Evolutionary conservation across 2,329 filamentous ascomycete species (phyloP).

Genomic region (Trichothecium sympodiale): DNA sequence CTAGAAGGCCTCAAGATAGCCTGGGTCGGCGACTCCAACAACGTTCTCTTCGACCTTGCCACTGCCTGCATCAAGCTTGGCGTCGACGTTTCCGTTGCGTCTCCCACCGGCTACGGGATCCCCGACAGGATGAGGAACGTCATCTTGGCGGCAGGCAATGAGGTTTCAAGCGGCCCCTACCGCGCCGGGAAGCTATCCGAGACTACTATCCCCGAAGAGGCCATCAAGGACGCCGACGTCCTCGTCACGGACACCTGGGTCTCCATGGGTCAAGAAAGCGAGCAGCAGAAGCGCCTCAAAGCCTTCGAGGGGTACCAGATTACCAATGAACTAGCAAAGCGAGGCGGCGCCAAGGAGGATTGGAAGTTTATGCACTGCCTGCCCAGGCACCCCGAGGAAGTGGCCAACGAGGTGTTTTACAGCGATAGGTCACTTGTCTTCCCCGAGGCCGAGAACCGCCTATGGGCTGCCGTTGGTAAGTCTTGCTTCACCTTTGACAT

Average conservation of each 20-base stretch:
- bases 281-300: slow-evolving; percentile 63
- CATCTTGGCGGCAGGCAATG: slow-evolving; percentile 52
- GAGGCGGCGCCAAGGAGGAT: slow-evolving; percentile 72
- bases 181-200: slow-evolving; percentile 53
- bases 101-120: slow-evolving; percentile 75
- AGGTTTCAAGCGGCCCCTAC: slow-evolving; percentile 34
- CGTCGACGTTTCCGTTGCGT: slow-evolving; percentile 76
- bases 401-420: slow-evolving; percentile 91
- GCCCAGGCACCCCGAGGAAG: slow-evolving; percentile 84
- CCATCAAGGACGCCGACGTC: slow-evolving; percentile 73
- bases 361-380: slow-evolving; percentile 99
- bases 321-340: slow-evolving; percentile 70
- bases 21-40: slow-evolving; percentile 95
- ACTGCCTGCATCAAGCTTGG: slow-evolving; percentile 82
- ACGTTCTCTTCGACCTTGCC: slow-evolving; percentile 88
- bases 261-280: slow-evolving; percentile 93
- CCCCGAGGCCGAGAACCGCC: slow-evolving; percentile 83
- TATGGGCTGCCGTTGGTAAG: slow-evolving; percentile 78
- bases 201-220: slow-evolving; percentile 74
- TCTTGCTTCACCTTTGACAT: slow-evolving; percentile 12
- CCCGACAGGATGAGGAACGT: slow-evolving; percentile 61
- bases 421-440: slow-evolving; percentile 78
- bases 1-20: slow-evolving; percentile 81
- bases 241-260: slow-evolving; percentile 97
- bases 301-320: slow-evolving; percentile 89